Percentiles rank a stretch among this genome's conserved stretches.
Conservation (phyloP, 495 filamentous ascomycete species). For the Oleoguttula mirabilis region DNA sequence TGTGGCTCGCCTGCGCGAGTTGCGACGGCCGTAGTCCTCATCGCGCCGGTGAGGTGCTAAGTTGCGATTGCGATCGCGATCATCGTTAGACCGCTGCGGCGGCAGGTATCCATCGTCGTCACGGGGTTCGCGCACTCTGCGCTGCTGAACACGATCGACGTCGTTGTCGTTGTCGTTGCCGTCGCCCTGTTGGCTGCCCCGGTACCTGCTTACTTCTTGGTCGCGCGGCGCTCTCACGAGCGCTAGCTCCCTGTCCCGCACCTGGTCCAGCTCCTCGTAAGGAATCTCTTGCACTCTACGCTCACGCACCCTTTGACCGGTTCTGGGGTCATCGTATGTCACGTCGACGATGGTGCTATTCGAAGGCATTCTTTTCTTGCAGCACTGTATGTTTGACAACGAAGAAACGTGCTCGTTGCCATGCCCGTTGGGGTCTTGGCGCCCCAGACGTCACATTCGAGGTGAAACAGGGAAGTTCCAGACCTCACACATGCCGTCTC, state of each 20-base stretch:
- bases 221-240: not conserved
- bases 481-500: no score
- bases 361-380: not conserved
- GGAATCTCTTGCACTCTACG: slow-evolving; percentile 10
- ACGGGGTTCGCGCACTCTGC: not conserved
- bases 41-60: not conserved
- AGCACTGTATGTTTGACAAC: not conserved
- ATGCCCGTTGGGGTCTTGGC: not conserved
- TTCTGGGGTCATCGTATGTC: slow-evolving; percentile 9
- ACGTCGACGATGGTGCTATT: slow-evolving; percentile 5
- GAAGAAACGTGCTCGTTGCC: not conserved
- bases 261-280: slow-evolving; percentile 7
- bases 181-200: slow-evolving; percentile 1
- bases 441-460: not conserved
- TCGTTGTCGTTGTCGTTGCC: not conserved
- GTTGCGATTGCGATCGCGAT: not conserved
- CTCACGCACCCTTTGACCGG: slow-evolving; percentile 1
- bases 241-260: slow-evolving; percentile 9
- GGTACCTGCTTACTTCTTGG: no score
- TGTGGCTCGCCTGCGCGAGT: not conserved
- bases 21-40: slow-evolving; percentile 4
- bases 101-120: not conserved
- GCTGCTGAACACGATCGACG: not conserved
- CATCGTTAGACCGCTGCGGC: not conserved
- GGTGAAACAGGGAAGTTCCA: no score